phyloP scores from a whole-genome alignment of 495 filamentous ascomycete genomes.

The Aspergillus cristatus region DNA sequence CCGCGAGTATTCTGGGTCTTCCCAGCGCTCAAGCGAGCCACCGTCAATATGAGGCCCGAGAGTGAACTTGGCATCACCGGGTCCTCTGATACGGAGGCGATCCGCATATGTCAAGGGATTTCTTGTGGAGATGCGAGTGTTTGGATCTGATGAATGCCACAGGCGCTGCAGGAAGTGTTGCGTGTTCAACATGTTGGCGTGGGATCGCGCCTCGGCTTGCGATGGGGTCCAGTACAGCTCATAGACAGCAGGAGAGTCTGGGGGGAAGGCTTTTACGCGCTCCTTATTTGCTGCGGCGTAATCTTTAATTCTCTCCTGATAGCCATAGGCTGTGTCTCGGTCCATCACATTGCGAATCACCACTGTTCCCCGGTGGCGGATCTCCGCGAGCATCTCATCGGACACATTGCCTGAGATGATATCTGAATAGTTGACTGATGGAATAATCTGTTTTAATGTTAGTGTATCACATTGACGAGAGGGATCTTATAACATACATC shows the following conservation, averaged over 20 bases:
- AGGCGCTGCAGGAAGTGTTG: conserved; percentile 65
- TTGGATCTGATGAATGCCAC: conserved; percentile 59
- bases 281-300: conserved; percentile 51
- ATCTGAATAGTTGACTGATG: conserved; percentile 48
- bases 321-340: conserved; percentile 46
- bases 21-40: conserved; percentile 82
- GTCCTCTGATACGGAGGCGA: conserved; percentile 59
- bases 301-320: conserved; percentile 39
- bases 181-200: conserved; percentile 59
- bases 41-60: conserved; percentile 78
- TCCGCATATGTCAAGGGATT: conserved; percentile 72
- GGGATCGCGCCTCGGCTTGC: conserved; percentile 63
- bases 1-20: conserved; percentile 62
- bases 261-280: conserved; percentile 42
- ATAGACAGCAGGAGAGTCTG: conserved; percentile 64
- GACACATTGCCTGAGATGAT: conserved; percentile 37
- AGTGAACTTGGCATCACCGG: conserved; percentile 66
- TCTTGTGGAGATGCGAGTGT: conserved; percentile 51
- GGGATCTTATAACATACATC: conserved; percentile 26
- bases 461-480: neutral
- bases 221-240: conserved; percentile 83
- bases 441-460: conserved; percentile 39
- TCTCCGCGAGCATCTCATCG: conserved; percentile 39
- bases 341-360: conserved; percentile 56
- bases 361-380: conserved; percentile 52